Conservation (phyloP, 495 filamentous ascomycete species). For the Aspergillus coremiiformis region DNA sequence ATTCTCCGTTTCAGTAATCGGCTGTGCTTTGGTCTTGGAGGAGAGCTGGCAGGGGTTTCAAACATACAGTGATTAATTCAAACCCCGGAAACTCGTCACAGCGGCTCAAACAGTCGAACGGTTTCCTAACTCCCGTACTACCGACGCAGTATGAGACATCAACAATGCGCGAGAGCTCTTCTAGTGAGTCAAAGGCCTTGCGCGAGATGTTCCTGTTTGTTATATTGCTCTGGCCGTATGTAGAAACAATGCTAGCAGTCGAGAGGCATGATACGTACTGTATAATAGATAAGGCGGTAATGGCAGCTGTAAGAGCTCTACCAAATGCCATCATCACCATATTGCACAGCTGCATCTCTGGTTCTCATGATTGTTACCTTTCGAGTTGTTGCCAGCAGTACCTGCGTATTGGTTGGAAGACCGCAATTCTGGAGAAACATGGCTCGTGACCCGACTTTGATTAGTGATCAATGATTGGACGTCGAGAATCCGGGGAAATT, state of each 20-base stretch:
- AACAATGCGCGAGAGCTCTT: conserved; percentile 79
- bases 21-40: not conserved
- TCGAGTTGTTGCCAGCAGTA: too few relatives aligned
- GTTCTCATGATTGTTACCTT: not conserved
- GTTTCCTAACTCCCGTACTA: conserved; percentile 67
- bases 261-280: not conserved
- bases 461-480: too few relatives aligned
- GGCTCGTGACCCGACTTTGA: not conserved
- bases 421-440: not conserved
- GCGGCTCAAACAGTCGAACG: conserved; percentile 77
- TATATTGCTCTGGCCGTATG: not conserved
- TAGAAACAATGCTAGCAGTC: not conserved
- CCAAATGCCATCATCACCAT: not conserved
- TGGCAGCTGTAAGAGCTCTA: not conserved
- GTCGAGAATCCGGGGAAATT: not conserved
- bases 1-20: not conserved
- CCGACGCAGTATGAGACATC: conserved; percentile 95
- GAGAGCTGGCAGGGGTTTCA: not conserved
- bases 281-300: not conserved
- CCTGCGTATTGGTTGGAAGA: not conserved
- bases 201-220: conserved; percentile 41
- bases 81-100: conserved; percentile 75
- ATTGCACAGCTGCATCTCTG: not conserved
- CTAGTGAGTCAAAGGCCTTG: conserved; percentile 69
- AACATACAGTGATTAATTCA: conserved; percentile 58